These are phyloP conservation scores for Agaricus bisporus DNA, from an alignment of 768 basidiomycete species.

Conservation along the genomic window DNA sequence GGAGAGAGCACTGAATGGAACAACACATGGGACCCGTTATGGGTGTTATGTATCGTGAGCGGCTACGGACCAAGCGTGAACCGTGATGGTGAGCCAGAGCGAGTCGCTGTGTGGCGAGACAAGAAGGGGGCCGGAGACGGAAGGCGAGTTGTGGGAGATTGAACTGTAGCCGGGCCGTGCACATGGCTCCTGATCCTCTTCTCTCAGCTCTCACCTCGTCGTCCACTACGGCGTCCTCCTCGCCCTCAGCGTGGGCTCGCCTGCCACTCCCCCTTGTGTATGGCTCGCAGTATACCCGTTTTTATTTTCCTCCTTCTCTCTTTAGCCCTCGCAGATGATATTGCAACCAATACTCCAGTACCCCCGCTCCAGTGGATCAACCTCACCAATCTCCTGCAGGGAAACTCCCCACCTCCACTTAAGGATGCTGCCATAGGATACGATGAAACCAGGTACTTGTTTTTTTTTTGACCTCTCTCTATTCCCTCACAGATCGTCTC, in stretches of 20 bases:
- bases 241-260: constrained; percentile 8
- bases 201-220: background rate
- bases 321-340: constrained; percentile 34
- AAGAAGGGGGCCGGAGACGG: background rate
- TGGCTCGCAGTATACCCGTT: constrained; percentile 23
- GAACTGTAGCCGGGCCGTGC: background rate
- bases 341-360: constrained; percentile 46
- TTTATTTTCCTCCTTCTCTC: constrained; percentile 21
- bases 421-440: constrained; percentile 70
- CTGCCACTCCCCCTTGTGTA: constrained; percentile 17
- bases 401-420: constrained; percentile 55
- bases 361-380: constrained; percentile 77
- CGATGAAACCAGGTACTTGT: constrained; percentile 35
- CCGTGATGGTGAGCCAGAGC: too few species aligned
- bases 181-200: background rate
- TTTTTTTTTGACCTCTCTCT: constrained; percentile 4
- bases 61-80: too few species aligned
- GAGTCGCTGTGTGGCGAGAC: background rate
- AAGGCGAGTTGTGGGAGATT: background rate
- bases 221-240: constrained; percentile 11
- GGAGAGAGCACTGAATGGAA: background rate
- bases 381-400: constrained; percentile 49
- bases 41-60: too few species aligned
- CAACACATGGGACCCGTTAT: too few species aligned
- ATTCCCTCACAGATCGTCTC: constrained; percentile 24